Percentiles rank a stretch among this genome's conserved stretches.
Conservation (phyloP, 2,329 filamentous ascomycete genomes). For the Alternaria sp. region DNA sequence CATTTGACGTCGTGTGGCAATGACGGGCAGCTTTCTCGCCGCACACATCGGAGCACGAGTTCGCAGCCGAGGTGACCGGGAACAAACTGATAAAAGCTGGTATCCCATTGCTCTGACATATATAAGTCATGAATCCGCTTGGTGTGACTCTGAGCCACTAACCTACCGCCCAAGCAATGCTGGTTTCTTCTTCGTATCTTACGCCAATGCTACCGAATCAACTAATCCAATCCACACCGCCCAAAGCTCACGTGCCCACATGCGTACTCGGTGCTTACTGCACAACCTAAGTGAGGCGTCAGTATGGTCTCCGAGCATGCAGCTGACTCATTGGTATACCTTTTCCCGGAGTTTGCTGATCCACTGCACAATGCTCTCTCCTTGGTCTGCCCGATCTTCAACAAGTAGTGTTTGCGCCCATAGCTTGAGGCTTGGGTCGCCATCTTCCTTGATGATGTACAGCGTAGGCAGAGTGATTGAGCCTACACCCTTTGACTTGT, state of each 20-base stretch:
- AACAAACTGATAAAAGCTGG: conserved; percentile 7
- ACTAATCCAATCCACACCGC: conserved; percentile 6
- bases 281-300: conserved; percentile 45
- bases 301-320: conserved; percentile 25
- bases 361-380: conserved; percentile 92
- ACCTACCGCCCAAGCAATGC: conserved; percentile 5
- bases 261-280: conserved; percentile 37
- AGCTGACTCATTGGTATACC: conserved; percentile 63
- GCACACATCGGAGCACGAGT: background rate
- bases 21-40: conserved; percentile 19
- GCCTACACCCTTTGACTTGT: conserved; percentile 84
- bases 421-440: conserved; percentile 90
- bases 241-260: conserved; percentile 11
- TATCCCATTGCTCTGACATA: conserved; percentile 17
- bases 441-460: conserved; percentile 93
- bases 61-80: conserved; percentile 1
- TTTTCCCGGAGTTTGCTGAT: conserved; percentile 92
- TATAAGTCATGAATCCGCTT: conserved; percentile 9
- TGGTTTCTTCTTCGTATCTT: conserved; percentile 9
- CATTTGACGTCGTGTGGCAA: conserved; percentile 23
- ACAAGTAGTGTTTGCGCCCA: conserved; percentile 97
- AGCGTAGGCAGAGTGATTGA: conserved; percentile 92
- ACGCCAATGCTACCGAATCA: conserved; percentile 7
- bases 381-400: conserved; percentile 93
- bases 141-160: conserved; percentile 6